phyloP scores from a whole-genome alignment of 2,329 filamentous ascomycete species.

The Botrytis paeoniae region DNA sequence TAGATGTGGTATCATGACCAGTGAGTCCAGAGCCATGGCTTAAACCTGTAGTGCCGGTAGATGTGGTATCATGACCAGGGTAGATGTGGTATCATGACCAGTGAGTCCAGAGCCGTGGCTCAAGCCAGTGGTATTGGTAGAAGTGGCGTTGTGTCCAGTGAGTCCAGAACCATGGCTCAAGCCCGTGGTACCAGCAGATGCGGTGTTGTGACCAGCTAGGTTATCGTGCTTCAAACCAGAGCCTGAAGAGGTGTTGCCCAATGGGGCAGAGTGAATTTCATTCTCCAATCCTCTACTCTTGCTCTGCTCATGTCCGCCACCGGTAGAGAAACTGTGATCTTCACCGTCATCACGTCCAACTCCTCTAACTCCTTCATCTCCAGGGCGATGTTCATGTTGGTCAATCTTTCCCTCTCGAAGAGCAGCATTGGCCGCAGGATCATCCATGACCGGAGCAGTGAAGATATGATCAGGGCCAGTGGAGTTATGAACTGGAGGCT shows the following conservation, averaged over 20 bases:
- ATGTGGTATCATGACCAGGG: too few relatives aligned
- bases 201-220: background rate
- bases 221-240: background rate
- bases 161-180: background rate
- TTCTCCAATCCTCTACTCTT: constrained; percentile 5
- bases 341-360: background rate
- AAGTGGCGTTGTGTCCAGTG: background rate
- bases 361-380: background rate
- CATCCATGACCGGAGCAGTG: constrained; percentile 15
- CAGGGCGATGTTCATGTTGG: constrained; percentile 1
- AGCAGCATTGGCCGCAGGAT: background rate
- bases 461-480: constrained; percentile 15
- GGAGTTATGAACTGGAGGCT: background rate
- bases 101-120: background rate
- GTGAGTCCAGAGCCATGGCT: background rate
- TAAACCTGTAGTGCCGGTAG: background rate
- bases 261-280: background rate
- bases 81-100: background rate
- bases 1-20: background rate
- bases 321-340: background rate
- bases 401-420: constrained; percentile 3
- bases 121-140: background rate
- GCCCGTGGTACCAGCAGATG: background rate
- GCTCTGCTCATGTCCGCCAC: constrained; percentile 5
- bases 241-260: constrained; percentile 10